Base-by-base conservation (phyloP, 2,329 filamentous ascomycete genomes). In the Aspergillus quadrilineatus region DNA sequence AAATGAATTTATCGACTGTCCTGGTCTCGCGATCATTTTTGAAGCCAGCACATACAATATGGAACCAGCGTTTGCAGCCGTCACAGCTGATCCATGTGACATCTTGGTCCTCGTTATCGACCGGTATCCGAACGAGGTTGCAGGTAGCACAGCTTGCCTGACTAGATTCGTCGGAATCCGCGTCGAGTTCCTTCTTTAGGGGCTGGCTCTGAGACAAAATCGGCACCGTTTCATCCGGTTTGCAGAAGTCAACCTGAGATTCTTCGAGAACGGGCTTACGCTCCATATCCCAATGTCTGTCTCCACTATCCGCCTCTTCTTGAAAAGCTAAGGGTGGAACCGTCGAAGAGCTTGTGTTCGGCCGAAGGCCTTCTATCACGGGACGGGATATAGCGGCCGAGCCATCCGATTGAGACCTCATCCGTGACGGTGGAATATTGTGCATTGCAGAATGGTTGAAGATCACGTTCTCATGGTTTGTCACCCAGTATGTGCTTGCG, bases 1-100 rank as follows among this genome's bases (percentile, higher is more conserved):
- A 89, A 65, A 86, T 85, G 66, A 83, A 89, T 68, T 88, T 88
- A 74, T 88, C 86, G 44, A 89, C 83, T 52, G 83, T 83, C 55
- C 84, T 81, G 34, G 87, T 82, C 66, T 88, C 85, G 28, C 82
- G 78, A 61, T 85, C 83, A 63, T 80, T 86, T 67, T 82, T 84
- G 70, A 88, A 86, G 3, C 84, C 85, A 49, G 85, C 85, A 67
- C 86, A 89, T 52, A 84, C 80, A 58, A 85, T 85, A 71, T 89
- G 86, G 65, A 85, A 87, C 86, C 86, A 89, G 55, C 79, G 79
- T 66, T 87, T 85, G 72, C 86, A 89, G 28, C 84, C 85, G 69
- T 88, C 85, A 67, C 86, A 89, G 42, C 81, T 82, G 59, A 89
- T 86, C 86, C 86, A 89, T 12, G 78, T 77, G 56, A 76, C 75